These are phyloP conservation scores for Colletotrichum viniferum DNA, from an alignment of 2,329 filamentous ascomycete genomes.

Conservation along the genomic window DNA sequence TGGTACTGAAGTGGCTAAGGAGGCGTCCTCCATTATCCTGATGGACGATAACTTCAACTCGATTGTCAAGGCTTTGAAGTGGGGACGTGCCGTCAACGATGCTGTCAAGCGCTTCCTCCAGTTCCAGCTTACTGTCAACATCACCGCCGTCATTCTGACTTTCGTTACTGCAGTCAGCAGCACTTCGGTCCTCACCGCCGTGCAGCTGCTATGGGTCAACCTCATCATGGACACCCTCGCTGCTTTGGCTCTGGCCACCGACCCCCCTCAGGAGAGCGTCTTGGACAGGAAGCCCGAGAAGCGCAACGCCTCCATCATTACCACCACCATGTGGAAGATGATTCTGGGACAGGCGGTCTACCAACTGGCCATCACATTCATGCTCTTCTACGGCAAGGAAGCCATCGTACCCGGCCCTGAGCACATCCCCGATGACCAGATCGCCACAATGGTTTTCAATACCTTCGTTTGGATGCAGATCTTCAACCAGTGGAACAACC, in stretches of 20 bases:
- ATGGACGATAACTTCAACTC: slow-evolving; percentile 90
- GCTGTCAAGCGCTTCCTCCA: slow-evolving; percentile 79
- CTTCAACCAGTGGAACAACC: slow-evolving; percentile 98
- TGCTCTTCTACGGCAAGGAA: slow-evolving; percentile 78
- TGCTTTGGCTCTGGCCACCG: slow-evolving; percentile 85
- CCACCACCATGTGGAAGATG: slow-evolving; percentile 98
- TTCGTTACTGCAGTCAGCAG: slow-evolving; percentile 83
- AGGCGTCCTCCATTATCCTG: slow-evolving; percentile 83
- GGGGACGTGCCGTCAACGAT: slow-evolving; percentile 80
- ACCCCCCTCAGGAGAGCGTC: slow-evolving; percentile 83
- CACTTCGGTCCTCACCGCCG: slow-evolving; percentile 79
- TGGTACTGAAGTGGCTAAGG: slow-evolving; percentile 83
- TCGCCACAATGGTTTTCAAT: slow-evolving; percentile 91
- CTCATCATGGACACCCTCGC: slow-evolving; percentile 97
- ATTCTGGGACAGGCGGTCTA: slow-evolving; percentile 92
- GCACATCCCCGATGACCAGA: slow-evolving; percentile 41
- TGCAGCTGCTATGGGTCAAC: slow-evolving; percentile 95
- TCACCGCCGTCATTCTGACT: slow-evolving; percentile 85
- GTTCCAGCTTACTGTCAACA: slow-evolving; percentile 86
- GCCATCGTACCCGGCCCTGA: slow-evolving; percentile 27
- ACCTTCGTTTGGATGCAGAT: slow-evolving; percentile 99
- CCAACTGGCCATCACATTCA: slow-evolving; percentile 79
- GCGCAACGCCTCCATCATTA: slow-evolving; percentile 70
- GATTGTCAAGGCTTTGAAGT: slow-evolving; percentile 84
- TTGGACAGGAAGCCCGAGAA: slow-evolving; percentile 75